Evolutionary conservation across 75 land plant species (phyloP), one percentile per base, ranked within the genome.

Genomic region (Adiantum capillusveneris): DNA sequence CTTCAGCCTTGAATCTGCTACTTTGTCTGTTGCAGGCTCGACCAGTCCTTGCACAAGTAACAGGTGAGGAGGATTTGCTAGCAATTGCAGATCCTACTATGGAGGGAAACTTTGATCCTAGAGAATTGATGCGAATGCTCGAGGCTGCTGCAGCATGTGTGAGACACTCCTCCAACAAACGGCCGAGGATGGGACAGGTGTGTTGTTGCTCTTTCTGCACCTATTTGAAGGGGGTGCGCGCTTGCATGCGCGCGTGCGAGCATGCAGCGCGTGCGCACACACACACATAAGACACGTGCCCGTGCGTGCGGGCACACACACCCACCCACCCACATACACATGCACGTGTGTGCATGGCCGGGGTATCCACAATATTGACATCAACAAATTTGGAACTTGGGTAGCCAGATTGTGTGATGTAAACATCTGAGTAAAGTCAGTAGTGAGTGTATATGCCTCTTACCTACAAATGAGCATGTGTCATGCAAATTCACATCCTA

Each of bases 131-230:
- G 25, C 65, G 80, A 29, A 73, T 91, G 79, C 64, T 80, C 28
- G 82, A 93, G 25, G 86, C 81, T 69, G 95, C 97, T 42, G 83
- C 84, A 31, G 93, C 86, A 16, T 65, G 75, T 49, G 82, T 91
- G 16, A 77, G 97, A 51, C 94, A 88, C 63, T 91, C 86, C 30
- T 88, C 89, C 6, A 75, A 49, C 27, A 75, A 75, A 18, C 83
- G 94, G 41, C 89, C 94, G 16, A 76, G 73, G 50, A 91, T 91
- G 94, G 87, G 83, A 64, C 94, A 91, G 89, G 97, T 91, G 53
- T 16, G 58, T 14, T 63, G 11, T 34, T 5, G 9, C 37, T 34
- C 7, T 34, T 9, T 34, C 9, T 34, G 7, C 9, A 9, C 7
- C 37, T 9, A 34, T 34, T 3, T 9, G 3, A 34, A 34, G 3